Conservation (phyloP, 176 grass and related monocot genomes). For the Lolium rigidum region DNA sequence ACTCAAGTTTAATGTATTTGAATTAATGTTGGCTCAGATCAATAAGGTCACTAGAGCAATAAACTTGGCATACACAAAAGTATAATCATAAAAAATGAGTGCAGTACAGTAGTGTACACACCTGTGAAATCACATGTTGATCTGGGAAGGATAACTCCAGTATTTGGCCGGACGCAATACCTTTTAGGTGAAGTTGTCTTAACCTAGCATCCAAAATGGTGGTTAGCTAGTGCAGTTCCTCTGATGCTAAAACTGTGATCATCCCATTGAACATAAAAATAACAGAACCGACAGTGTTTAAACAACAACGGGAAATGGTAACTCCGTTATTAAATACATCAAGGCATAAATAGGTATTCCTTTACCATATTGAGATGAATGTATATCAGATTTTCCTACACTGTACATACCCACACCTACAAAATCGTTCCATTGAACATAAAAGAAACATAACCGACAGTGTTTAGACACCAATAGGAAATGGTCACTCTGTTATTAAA, state of each 20-base stretch:
- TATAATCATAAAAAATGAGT: constrained; percentile 19
- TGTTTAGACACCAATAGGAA: constrained; percentile 27
- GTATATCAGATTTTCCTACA: neutral
- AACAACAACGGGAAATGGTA: constrained; percentile 10
- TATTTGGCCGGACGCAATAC: constrained; percentile 96
- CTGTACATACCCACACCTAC: neutral
- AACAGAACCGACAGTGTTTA: neutral
- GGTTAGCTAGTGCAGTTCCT: constrained; percentile 23
- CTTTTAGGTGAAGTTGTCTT: constrained; percentile 98
- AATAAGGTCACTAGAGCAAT: constrained; percentile 21
- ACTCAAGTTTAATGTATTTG: constrained; percentile 4
- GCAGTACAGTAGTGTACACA: constrained; percentile 39
- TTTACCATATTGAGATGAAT: neutral
- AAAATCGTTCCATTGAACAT: neutral
- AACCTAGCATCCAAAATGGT: constrained; percentile 58
- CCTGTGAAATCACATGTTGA: constrained; percentile 84
- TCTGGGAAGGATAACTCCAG: constrained; percentile 83
- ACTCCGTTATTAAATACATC: neutral
- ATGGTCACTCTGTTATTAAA: neutral
- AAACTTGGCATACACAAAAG: constrained; percentile 11
- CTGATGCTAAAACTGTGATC: neutral
- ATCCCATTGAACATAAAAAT: neutral
- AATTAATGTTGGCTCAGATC: constrained; percentile 5
- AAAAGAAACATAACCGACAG: neutral
- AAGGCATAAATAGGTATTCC: neutral